Percentiles rank a stretch among this genome's conserved stretches.
phyloP scores from a whole-genome alignment of 1,284 basidiomycete species.

The Ceratobasidium sp. region DNA sequence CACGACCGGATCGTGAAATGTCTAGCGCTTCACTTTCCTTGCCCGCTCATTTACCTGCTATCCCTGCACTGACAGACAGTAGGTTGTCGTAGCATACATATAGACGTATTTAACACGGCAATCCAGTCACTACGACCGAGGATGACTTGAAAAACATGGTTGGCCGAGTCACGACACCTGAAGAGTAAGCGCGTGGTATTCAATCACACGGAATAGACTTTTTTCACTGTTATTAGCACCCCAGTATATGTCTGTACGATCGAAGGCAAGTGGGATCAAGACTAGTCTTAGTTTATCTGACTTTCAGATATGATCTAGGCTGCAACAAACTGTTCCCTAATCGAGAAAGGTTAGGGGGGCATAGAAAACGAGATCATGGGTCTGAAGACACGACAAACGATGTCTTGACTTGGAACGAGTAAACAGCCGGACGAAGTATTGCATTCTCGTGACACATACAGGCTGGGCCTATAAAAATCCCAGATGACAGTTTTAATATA shows the following conservation, averaged over 20 bases:
- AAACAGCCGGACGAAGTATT: neutral
- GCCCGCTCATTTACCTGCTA: constrained; percentile 14
- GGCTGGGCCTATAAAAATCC: no score
- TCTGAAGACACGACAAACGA: constrained; percentile 59
- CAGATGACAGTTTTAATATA: no score
- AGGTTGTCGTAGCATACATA: neutral
- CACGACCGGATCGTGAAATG: neutral
- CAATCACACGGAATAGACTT: neutral
- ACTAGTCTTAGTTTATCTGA: neutral
- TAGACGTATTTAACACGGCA: neutral
- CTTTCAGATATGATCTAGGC: constrained; percentile 51
- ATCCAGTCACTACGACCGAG: constrained; percentile 17
- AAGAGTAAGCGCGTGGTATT: constrained; percentile 13
- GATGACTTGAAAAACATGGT: constrained; percentile 32
- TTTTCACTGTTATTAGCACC: neutral
- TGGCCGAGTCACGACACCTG: constrained; percentile 14
- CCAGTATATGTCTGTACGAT: constrained; percentile 31
- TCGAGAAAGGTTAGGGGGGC: constrained; percentile 69
- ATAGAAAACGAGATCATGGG: constrained; percentile 75
- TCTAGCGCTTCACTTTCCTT: neutral
- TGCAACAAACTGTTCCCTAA: constrained; percentile 77
- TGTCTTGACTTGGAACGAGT: constrained; percentile 79
- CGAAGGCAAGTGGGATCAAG: neutral
- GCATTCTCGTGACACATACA: no score
- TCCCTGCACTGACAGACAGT: constrained; percentile 20